These are phyloP conservation scores for Blastosporella zonata DNA, from an alignment of 1,284 basidiomycete genomes.

Conservation along the genomic window DNA sequence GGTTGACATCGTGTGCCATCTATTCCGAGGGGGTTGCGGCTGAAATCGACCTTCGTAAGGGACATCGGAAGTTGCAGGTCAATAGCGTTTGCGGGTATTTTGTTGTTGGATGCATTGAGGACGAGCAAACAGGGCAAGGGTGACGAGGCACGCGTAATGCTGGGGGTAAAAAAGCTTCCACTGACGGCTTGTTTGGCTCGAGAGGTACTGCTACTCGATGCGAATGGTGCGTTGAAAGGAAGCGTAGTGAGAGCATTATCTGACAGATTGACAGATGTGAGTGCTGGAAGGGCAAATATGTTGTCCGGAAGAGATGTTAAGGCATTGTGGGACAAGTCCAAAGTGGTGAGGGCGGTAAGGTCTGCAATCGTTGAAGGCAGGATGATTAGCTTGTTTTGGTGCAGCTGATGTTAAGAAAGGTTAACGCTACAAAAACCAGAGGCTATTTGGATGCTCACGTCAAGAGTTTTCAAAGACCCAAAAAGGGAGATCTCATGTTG, in stretches of 20 bases:
- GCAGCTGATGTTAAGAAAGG: constrained; percentile 45
- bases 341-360: constrained; percentile 54
- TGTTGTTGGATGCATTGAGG: constrained; percentile 65
- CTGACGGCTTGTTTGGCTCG: constrained; percentile 32
- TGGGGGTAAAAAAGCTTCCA: constrained; percentile 61
- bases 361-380: constrained; percentile 66
- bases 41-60: constrained; percentile 49
- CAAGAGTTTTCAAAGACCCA: constrained; percentile 72
- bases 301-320: constrained; percentile 58
- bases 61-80: constrained; percentile 49
- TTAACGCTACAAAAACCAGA: constrained; percentile 6
- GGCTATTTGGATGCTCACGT: constrained; percentile 45
- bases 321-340: constrained; percentile 72
- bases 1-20: constrained; percentile 28
- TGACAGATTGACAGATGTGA: constrained; percentile 65
- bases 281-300: constrained; percentile 64
- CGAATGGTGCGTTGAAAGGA: constrained; percentile 61
- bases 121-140: constrained; percentile 61
- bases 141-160: constrained; percentile 53
- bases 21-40: constrained; percentile 49
- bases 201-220: constrained; percentile 24
- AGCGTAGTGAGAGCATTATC: constrained; percentile 62
- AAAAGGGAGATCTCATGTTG: constrained; percentile 80
- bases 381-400: constrained; percentile 61
- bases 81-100: constrained; percentile 50